Conservation (phyloP, 129 eudicot species). For the Lonicera japonica region DNA sequence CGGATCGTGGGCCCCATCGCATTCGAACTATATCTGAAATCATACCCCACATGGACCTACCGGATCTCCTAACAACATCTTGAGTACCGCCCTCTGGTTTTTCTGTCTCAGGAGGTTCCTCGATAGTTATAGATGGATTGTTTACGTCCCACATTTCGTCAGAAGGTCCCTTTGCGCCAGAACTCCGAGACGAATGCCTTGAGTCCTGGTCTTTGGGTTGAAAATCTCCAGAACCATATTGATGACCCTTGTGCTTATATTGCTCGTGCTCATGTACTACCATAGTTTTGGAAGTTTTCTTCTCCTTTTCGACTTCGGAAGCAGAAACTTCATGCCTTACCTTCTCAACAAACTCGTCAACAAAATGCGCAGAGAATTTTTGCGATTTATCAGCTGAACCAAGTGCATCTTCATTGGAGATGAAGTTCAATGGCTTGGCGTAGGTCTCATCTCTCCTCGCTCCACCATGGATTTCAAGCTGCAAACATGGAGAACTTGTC, state of each 20-base stretch:
- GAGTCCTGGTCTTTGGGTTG: slow-evolving; percentile 20
- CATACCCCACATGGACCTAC: slow-evolving; percentile 76
- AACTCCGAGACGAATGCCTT: slow-evolving; percentile 28
- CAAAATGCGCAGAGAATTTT: slow-evolving; percentile 48
- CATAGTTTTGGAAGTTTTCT: slow-evolving; percentile 19
- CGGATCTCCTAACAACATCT: slow-evolving; percentile 36
- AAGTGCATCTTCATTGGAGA: slow-evolving; percentile 37
- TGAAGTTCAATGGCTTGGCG: slow-evolving; percentile 17
- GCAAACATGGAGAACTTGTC: slow-evolving; percentile 8
- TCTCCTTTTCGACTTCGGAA: slow-evolving; percentile 36
- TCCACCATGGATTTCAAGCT: slow-evolving; percentile 14
- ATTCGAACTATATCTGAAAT: slow-evolving; percentile 53
- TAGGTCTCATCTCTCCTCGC: slow-evolving; percentile 14
- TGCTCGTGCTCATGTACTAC: slow-evolving; percentile 25
- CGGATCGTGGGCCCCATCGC: slow-evolving; percentile 57
- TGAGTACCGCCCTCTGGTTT: slow-evolving; percentile 25
- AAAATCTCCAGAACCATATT: slow-evolving; percentile 31
- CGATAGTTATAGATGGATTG: slow-evolving; percentile 24
- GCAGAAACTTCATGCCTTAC: slow-evolving; percentile 47
- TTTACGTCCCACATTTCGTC: slow-evolving; percentile 73
- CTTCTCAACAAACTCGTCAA: slow-evolving; percentile 61
- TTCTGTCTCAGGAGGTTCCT: slow-evolving; percentile 33
- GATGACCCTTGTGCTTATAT: slow-evolving; percentile 14
- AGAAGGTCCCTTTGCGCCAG: slow-evolving; percentile 54
- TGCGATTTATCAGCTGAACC: slow-evolving; percentile 59